These are phyloP conservation scores for Trichophyton verrucosum DNA, from an alignment of 2,329 filamentous ascomycete genomes.

Conservation along the genomic window DNA sequence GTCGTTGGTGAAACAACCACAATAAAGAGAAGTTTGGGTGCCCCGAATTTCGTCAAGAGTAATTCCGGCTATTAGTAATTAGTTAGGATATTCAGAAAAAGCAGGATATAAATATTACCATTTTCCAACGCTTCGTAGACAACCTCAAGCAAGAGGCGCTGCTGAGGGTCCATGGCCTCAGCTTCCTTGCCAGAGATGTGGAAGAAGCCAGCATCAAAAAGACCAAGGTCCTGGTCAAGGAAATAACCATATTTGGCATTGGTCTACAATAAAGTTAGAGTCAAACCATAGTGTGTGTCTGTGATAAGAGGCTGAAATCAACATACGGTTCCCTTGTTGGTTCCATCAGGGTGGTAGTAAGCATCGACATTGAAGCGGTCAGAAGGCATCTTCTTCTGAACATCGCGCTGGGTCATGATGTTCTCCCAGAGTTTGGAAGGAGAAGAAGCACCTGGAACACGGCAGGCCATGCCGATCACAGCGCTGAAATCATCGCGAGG, in stretches of 20 bases:
- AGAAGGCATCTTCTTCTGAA: constrained; percentile 8
- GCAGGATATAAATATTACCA: background rate
- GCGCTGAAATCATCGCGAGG: constrained; percentile 2
- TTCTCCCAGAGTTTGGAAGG: constrained; percentile 10
- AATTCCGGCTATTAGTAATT: constrained; percentile 13
- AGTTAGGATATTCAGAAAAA: background rate
- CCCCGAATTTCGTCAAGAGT: constrained; percentile 19
- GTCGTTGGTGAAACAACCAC: constrained; percentile 22
- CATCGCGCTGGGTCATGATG: constrained; percentile 7
- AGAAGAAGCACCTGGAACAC: constrained; percentile 8
- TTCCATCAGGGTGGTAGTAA: constrained; percentile 13
- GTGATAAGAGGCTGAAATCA: background rate
- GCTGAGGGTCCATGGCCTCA: constrained; percentile 23
- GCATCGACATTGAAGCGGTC: constrained; percentile 10
- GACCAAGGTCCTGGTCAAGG: constrained; percentile 16
- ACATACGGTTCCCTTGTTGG: constrained; percentile 10
- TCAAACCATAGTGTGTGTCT: too few species aligned
- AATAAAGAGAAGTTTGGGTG: constrained; percentile 24
- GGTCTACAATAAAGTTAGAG: background rate
- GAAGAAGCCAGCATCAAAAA: constrained; percentile 26
- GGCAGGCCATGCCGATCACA: constrained; percentile 9
- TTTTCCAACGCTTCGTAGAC: constrained; percentile 21
- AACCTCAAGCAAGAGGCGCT: constrained; percentile 21
- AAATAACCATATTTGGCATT: constrained; percentile 13
- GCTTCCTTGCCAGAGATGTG: constrained; percentile 18